Conservation (phyloP, 2,329 filamentous ascomycete genomes). For the Hymenoscyphus albidus region DNA sequence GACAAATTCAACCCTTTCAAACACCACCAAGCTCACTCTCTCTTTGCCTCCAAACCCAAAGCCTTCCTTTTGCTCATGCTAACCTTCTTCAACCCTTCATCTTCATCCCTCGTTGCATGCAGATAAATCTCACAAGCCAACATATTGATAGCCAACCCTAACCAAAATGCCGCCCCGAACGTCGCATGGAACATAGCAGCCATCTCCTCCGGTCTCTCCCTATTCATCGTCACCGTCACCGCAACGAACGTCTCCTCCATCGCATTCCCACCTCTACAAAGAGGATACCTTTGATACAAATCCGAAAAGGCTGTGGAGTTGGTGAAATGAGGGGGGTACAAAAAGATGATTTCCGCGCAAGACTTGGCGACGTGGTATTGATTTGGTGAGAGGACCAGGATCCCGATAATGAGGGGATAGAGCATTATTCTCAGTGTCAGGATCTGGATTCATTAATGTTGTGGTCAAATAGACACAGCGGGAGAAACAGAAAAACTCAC, state of each 20-base stretch:
- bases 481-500: conserved; percentile 7
- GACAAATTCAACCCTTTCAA: neutral
- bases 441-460: conserved; percentile 11
- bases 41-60: conserved; percentile 3
- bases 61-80: conserved; percentile 12
- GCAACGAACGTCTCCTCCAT: conserved; percentile 4
- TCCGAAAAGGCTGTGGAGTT: neutral
- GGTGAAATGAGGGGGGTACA: neutral
- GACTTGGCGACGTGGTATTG: conserved; percentile 5
- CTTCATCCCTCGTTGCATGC: conserved; percentile 9
- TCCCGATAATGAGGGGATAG: neutral
- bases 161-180: conserved; percentile 12
- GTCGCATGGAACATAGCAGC: conserved; percentile 9
- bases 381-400: neutral
- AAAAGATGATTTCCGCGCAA: conserved; percentile 14
- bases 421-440: conserved; percentile 13
- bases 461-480: neutral
- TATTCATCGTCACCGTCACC: conserved; percentile 7
- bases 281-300: conserved; percentile 6
- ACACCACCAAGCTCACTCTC: neutral
- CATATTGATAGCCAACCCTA: conserved; percentile 10
- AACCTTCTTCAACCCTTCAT: conserved; percentile 14
- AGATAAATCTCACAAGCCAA: conserved; percentile 12
- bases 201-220: conserved; percentile 1
- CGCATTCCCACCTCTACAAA: conserved; percentile 4